phyloP scores from a whole-genome alignment of 306 rosid species.

The Vicia faba region DNA sequence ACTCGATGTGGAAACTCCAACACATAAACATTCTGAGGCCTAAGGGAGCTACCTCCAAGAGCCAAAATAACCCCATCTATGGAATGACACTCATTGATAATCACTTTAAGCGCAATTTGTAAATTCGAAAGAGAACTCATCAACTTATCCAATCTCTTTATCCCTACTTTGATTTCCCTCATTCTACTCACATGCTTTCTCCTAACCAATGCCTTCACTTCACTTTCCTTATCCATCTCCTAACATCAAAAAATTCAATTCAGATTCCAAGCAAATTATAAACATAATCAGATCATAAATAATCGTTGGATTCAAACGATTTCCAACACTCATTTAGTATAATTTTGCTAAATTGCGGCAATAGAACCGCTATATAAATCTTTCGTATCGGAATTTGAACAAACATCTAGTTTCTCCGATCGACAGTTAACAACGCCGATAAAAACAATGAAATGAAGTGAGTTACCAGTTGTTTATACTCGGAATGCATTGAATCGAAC shows the following conservation, averaged over 20 bases:
- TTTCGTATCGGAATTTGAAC: not conserved
- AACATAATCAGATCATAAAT: constrained; percentile 10
- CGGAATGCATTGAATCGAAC: constrained; percentile 57
- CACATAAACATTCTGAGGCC: constrained; percentile 71
- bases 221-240: constrained; percentile 55
- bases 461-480: constrained; percentile 59
- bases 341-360: no score
- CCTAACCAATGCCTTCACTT: constrained; percentile 59
- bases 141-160: constrained; percentile 71
- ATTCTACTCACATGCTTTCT: constrained; percentile 62
- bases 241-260: constrained; percentile 41
- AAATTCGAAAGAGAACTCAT: constrained; percentile 57
- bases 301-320: constrained; percentile 34
- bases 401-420: not conserved
- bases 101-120: constrained; percentile 62
- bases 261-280: constrained; percentile 9
- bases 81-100: constrained; percentile 50
- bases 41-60: constrained; percentile 74
- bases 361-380: not conserved
- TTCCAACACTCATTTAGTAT: not conserved
- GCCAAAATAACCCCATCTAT: constrained; percentile 58
- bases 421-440: not conserved
- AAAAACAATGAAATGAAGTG: not conserved
- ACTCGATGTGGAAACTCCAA: constrained; percentile 52
- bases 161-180: constrained; percentile 78